phyloP scores from a whole-genome alignment of 768 basidiomycete species.

The Russula compacta region DNA sequence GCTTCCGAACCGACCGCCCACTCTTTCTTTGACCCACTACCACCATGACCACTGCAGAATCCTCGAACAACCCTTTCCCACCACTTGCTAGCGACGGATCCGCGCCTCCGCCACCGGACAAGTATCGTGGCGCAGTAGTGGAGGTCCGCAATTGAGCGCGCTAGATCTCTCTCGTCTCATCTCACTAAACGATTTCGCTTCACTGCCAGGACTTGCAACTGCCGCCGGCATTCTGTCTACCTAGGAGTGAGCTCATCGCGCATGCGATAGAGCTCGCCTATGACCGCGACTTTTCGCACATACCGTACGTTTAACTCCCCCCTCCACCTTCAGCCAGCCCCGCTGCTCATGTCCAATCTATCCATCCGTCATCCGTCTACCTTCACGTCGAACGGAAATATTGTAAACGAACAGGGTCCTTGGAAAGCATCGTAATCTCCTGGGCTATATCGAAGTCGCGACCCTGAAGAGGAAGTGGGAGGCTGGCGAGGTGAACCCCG shows the following conservation, averaged over 20 bases:
- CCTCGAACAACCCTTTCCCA: background rate
- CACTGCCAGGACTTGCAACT: constrained; percentile 58
- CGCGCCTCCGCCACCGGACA: constrained; percentile 29
- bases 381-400: background rate
- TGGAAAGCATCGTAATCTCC: constrained; percentile 56
- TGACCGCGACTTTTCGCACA: constrained; percentile 89
- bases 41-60: constrained; percentile 5
- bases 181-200: background rate
- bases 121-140: constrained; percentile 84
- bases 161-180: background rate
- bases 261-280: constrained; percentile 82
- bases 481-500: constrained; percentile 59
- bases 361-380: background rate
- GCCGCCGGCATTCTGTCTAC: constrained; percentile 81
- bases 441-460: constrained; percentile 80
- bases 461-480: constrained; percentile 73
- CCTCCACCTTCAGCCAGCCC: too few species aligned
- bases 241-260: constrained; percentile 58
- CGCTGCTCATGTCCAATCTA: too few species aligned
- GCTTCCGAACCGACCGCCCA: background rate
- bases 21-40: background rate
- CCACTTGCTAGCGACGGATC: background rate
- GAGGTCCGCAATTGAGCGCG: constrained; percentile 44
- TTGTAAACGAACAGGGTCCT: constrained; percentile 49
- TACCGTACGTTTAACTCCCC: constrained; percentile 50